These are phyloP conservation scores for Penicillium chermesinum DNA, from an alignment of 495 filamentous ascomycete genomes.

Conservation along the genomic window DNA sequence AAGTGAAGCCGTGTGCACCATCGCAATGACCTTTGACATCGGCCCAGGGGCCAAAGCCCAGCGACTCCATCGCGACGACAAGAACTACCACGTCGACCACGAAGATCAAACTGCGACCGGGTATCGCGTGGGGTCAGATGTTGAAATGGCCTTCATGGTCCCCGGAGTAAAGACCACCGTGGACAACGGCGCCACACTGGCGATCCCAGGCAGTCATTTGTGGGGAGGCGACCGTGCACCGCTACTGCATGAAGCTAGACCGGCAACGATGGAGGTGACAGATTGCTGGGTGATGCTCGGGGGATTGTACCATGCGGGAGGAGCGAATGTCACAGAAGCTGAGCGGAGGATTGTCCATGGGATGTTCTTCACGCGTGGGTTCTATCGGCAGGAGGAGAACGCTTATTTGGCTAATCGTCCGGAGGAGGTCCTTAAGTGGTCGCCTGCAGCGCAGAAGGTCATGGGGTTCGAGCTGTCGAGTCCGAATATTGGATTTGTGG, in stretches of 20 bases:
- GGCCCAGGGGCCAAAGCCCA: slow-evolving; percentile 19
- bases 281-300: slow-evolving; percentile 22
- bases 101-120: slow-evolving; percentile 7
- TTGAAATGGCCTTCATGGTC: slow-evolving; percentile 21
- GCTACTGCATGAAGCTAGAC: slow-evolving; percentile 6
- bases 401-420: slow-evolving; percentile 13
- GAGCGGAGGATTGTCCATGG: slow-evolving; percentile 13
- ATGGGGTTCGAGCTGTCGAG: slow-evolving; percentile 20
- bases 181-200: slow-evolving; percentile 29
- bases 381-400: slow-evolving; percentile 18
- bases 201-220: slow-evolving; percentile 12
- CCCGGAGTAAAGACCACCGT: slow-evolving; percentile 27
- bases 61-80: slow-evolving; percentile 28
- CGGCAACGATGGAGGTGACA: slow-evolving; percentile 14
- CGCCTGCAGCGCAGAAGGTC: slow-evolving; percentile 13
- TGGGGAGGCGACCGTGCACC: slow-evolving; percentile 16
- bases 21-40: slow-evolving; percentile 22
- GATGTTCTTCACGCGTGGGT: slow-evolving; percentile 18
- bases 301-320: slow-evolving; percentile 19
- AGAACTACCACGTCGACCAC: slow-evolving; percentile 26
- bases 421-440: slow-evolving; percentile 16
- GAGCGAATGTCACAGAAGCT: slow-evolving; percentile 10
- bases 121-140: slow-evolving; percentile 18
- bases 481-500: slow-evolving; percentile 21
- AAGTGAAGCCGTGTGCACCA: slow-evolving; percentile 20